Conservation (phyloP, 139 green algal species). For the Chlorella sp. region DNA sequence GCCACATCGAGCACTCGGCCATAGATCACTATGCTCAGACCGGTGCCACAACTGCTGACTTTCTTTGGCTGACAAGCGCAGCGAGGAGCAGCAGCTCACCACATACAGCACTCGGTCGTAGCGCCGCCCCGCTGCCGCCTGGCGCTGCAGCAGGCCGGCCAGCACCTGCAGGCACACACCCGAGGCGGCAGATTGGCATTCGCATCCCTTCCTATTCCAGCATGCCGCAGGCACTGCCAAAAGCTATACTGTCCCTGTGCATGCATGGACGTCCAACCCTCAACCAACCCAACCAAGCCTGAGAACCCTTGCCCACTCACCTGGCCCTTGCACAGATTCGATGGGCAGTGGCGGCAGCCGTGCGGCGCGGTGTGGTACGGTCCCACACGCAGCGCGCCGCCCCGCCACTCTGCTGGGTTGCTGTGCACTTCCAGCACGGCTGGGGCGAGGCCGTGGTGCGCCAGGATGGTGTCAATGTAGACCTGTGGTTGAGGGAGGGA, state of each 20-base stretch:
- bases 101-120: conserved; percentile 45
- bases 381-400: conserved; percentile 38
- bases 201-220: no score
- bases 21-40: no score
- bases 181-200: no score
- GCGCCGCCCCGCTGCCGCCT: neutral
- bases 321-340: conserved; percentile 57
- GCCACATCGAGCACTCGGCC: no score
- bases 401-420: conserved; percentile 44
- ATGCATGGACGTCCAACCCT: no score
- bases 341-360: conserved; percentile 42
- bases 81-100: no score
- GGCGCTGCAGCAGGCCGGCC: conserved; percentile 10
- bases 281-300: no score
- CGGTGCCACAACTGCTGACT: no score
- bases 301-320: no score
- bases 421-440: conserved; percentile 28
- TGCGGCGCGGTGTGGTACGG: conserved; percentile 39
- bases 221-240: no score
- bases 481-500: conserved; percentile 12
- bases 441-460: conserved; percentile 7
- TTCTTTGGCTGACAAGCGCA: no score
- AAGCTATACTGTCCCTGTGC: no score
- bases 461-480: conserved; percentile 42
- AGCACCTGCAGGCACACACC: conserved; percentile 27